Evolutionary conservation across 1,139 yeast genomes (phyloP), one percentile per base, ranked within the genome.

Genomic region (Magnusiomyces suaveolens): DNA sequence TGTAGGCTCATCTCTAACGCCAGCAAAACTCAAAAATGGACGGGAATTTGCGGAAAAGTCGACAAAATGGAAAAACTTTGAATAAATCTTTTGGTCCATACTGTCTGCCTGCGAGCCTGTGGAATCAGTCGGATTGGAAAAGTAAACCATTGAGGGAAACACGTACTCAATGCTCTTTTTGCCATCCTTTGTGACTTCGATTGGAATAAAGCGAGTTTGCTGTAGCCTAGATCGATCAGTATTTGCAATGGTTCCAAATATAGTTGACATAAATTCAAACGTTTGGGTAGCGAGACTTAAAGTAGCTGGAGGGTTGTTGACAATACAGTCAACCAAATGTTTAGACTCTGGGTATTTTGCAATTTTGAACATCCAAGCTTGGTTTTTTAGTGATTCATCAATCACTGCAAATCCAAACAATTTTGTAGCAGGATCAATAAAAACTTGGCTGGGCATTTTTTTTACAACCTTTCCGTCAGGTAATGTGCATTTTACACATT

Each of bases 1-100:
- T 18, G 62, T 62, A 0, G 76, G 76, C 41, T 64, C 60, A 25
- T 66, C 64, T 12, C 72, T 59, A 2, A 71, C 71, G 1, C 76
- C 75, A 12, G 70, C 60, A 16, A 57, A 55, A 6, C 59, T 57
- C 47, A 72, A 58, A 57, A 72, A 72, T 1, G 72, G 69, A 14
- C 59, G 58, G 1, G 68, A 66, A 2, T 62, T 55, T 1, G 60
- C 54, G 1, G 67, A 60, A 48, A 64, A 58, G n/a, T 54, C 51
- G 36, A 65, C 62, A 57, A 63, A 68, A 50, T 65, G 67, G 53
- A 70, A 69, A 52, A 69, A 63, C 25, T 62, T 63, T n/a, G 58
- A 57, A 55, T 62, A 66, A 50, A 67, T 63, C 23, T 57, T 46
- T 21, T 60, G 60, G 8, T 52, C 60, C 8, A 52, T 53, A 14